Base-by-base conservation (phyloP, 2,329 filamentous ascomycete genomes). In the Metarhizium album region DNA sequence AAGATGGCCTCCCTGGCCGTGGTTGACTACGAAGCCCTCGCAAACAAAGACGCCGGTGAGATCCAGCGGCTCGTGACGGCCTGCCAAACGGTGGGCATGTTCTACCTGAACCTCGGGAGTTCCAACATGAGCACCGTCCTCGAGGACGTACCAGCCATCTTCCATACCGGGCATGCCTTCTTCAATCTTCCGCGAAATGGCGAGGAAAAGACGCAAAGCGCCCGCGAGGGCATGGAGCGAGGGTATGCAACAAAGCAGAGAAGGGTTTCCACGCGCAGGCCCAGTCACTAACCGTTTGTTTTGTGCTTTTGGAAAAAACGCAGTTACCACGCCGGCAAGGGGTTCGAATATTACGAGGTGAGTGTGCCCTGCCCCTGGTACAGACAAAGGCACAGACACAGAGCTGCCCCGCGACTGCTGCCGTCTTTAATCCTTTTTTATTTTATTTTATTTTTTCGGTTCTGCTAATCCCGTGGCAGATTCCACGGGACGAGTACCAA, bases 61-160 rank as follows among this genome's bases (percentile, higher is more conserved):
- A 33, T 33, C 27, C 24, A 46, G 27, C 31, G 33, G 27, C 43
- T 46, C 24, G 43, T 33, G 3, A 8, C 29, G 5, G 43, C 43
- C 43, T 46, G 43, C 29, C 24, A 46, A 46, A 31, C 43, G 3
- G 43, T 33, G 43, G 43, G 43, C 43, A 46, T 46, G 27, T 46
- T 46, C 24, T 33, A 46, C 27, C 18, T 46, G 33, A 33, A 46
- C 27, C 43, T 46, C 43, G 24, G 11, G 27, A 18, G 18, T 18
- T n/a, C 43, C 24, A 46, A 16, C 5, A 31, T 33, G 43, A 33
- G 13, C 27, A 14, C 43, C 16, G 8, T 46, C n/a, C 33, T 46
- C 33, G 43, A 46, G 43, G 43, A 46, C 16, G 20, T 46, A 46
- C 43, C 43, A 11, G 20, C 43, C 27, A 46, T 46, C 27, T 46